Percentiles rank a stretch among this genome's conserved stretches.
phyloP scores from a whole-genome alignment of 257 asterid species.

The Hygrophila difformis region DNA sequence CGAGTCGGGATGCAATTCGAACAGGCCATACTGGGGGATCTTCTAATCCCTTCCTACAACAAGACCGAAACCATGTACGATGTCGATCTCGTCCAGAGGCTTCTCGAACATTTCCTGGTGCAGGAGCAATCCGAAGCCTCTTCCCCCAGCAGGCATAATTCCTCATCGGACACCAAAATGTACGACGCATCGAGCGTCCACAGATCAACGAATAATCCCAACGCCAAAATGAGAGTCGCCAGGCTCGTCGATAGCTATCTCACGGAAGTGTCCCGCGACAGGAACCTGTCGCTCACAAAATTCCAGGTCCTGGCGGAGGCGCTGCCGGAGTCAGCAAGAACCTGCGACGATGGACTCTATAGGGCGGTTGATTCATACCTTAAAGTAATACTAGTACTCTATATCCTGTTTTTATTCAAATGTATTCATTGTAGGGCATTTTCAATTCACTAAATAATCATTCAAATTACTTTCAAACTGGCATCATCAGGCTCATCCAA shows the following conservation, averaged over 20 bases:
- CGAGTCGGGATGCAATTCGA: slow-evolving; percentile 94
- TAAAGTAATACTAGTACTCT: slow-evolving; percentile 77
- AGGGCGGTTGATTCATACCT: slow-evolving; percentile 93
- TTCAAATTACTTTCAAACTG: too few species aligned
- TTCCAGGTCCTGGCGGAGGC: slow-evolving; percentile 94
- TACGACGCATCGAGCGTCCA: slow-evolving; percentile 41
- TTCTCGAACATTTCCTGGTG: slow-evolving; percentile 80
- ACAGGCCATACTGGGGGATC: slow-evolving; percentile 71
- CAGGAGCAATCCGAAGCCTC: slow-evolving; percentile 75
- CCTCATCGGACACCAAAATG: slow-evolving; percentile 39
- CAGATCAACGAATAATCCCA: slow-evolving; percentile 38
- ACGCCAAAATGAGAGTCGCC: slow-evolving; percentile 82
- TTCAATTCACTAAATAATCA: slow-evolving; percentile 86
- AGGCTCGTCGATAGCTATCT: slow-evolving; percentile 89
- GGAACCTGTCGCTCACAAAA: slow-evolving; percentile 62
- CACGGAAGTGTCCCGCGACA: slow-evolving; percentile 83
- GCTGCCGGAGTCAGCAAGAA: slow-evolving; percentile 80
- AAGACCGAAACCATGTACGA: slow-evolving; percentile 62
- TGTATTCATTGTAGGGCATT: too few species aligned
- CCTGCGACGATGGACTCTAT: slow-evolving; percentile 79
- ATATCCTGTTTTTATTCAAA: too few species aligned
- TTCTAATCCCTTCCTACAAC: slow-evolving; percentile 60
- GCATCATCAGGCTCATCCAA: slow-evolving; percentile 68
- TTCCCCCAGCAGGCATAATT: slow-evolving; percentile 58
- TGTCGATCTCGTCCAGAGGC: slow-evolving; percentile 88